These are phyloP conservation scores for Fusarium sp. DNA, from an alignment of 2,329 filamentous ascomycete genomes.

Conservation along the genomic window DNA sequence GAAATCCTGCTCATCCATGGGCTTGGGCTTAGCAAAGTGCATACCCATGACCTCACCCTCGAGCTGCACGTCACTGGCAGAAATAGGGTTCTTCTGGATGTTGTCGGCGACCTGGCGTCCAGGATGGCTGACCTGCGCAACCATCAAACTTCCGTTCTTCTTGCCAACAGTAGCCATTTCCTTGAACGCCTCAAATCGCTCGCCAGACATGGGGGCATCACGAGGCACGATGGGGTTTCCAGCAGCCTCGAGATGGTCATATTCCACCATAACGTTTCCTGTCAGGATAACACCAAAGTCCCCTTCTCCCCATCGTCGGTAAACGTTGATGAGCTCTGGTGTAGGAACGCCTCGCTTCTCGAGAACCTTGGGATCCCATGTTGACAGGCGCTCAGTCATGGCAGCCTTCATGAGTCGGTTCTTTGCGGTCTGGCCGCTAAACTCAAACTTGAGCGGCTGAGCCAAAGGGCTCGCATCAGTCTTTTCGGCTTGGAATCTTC, in stretches of 20 bases:
- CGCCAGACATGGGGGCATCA: slow-evolving; percentile 61
- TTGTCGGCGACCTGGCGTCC: slow-evolving; percentile 56
- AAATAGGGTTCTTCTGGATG: slow-evolving; percentile 53
- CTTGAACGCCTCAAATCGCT: slow-evolving; percentile 71
- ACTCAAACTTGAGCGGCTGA: slow-evolving; percentile 60
- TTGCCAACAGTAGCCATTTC: slow-evolving; percentile 65
- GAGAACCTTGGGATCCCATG: slow-evolving; percentile 66
- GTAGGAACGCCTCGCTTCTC: slow-evolving; percentile 59
- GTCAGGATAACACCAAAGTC: slow-evolving; percentile 67
- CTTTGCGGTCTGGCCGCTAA: slow-evolving; percentile 65
- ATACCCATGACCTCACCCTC: slow-evolving; percentile 41
- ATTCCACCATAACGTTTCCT: slow-evolving; percentile 73
- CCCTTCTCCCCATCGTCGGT: slow-evolving; percentile 69
- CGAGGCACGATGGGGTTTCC: slow-evolving; percentile 70
- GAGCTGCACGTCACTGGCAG: slow-evolving; percentile 54
- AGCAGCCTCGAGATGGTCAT: slow-evolving; percentile 65
- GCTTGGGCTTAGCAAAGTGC: slow-evolving; percentile 60
- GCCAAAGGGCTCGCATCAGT: slow-evolving; percentile 48
- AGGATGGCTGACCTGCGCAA: slow-evolving; percentile 65
- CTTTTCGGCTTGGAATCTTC: slow-evolving; percentile 7
- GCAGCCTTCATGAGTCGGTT: slow-evolving; percentile 76
- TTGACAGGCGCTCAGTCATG: slow-evolving; percentile 73
- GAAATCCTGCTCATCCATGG: slow-evolving; percentile 66
- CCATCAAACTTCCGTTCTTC: slow-evolving; percentile 67
- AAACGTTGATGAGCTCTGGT: slow-evolving; percentile 61